phyloP scores from a whole-genome alignment of 2,329 filamentous ascomycete species.

The Gaeumannomyces tritici region DNA sequence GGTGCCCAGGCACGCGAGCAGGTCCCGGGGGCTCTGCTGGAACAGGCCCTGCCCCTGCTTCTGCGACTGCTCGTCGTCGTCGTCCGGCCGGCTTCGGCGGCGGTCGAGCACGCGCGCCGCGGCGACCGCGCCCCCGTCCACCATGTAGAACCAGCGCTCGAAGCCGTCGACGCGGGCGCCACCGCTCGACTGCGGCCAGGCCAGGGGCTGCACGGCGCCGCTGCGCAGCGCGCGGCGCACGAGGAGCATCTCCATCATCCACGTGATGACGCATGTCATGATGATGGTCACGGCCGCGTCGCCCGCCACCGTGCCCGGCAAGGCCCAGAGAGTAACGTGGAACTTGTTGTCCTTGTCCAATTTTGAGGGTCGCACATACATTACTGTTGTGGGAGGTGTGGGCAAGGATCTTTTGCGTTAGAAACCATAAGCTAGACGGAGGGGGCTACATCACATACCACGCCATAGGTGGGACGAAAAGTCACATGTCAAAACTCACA shows the following conservation, averaged over 20 bases:
- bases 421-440: no score
- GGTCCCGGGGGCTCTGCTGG: slow-evolving; percentile 9
- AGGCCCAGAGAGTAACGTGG: slow-evolving; percentile 36
- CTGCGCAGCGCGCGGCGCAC: slow-evolving; percentile 35
- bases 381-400: slow-evolving; percentile 26
- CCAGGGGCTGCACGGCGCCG: slow-evolving; percentile 37
- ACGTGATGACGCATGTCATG: slow-evolving; percentile 39
- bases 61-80: neutral
- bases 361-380: no score
- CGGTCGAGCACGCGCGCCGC: neutral
- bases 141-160: slow-evolving; percentile 34
- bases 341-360: slow-evolving; percentile 16
- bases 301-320: slow-evolving; percentile 40
- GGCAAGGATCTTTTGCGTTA: neutral
- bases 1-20: slow-evolving; percentile 22
- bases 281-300: slow-evolving; percentile 42
- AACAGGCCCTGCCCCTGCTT: neutral
- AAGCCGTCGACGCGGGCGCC: slow-evolving; percentile 19
- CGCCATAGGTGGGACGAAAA: no score
- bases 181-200: slow-evolving; percentile 18
- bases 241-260: slow-evolving; percentile 37
- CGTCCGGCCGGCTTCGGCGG: neutral
- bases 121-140: slow-evolving; percentile 18
- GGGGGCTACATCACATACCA: no score
- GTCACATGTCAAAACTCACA: no score